A percentile compares a stretch with the other conserved stretches of the same genome.
Conservation (phyloP, 2,329 filamentous ascomycete genomes). For the Trichoderma cornu-damae region DNA sequence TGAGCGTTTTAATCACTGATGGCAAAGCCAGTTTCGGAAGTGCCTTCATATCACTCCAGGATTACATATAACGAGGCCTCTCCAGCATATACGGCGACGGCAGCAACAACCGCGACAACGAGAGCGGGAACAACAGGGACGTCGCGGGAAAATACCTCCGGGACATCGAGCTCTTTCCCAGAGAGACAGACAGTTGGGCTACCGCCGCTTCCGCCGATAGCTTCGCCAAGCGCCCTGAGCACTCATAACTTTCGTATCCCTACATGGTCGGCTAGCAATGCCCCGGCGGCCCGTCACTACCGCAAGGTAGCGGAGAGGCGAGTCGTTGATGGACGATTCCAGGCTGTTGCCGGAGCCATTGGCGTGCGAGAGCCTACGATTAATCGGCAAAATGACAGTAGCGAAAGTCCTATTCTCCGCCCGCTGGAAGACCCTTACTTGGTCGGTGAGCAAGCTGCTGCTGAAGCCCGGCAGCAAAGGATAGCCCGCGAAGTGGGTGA, state of each 20-base stretch:
- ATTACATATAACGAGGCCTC: constrained; percentile 42
- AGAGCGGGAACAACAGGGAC: not conserved
- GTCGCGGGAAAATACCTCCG: constrained; percentile 16
- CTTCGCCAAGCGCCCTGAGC: constrained; percentile 37
- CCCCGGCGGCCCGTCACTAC: constrained; percentile 55
- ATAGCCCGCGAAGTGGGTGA: constrained; percentile 52
- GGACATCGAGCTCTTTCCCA: constrained; percentile 26
- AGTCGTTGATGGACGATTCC: constrained; percentile 42
- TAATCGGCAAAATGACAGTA: constrained; percentile 3
- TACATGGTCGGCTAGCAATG: constrained; percentile 52
- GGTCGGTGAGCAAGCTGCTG: constrained; percentile 61
- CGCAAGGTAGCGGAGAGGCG: constrained; percentile 60
- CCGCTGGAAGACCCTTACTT: constrained; percentile 63
- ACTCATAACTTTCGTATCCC: constrained; percentile 53
- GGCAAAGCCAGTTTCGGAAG: constrained; percentile 50
- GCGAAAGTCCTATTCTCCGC: constrained; percentile 29
- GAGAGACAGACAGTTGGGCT: constrained; percentile 41
- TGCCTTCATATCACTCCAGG: constrained; percentile 58
- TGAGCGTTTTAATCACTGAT: not conserved
- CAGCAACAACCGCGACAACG: constrained; percentile 14
- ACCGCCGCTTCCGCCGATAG: constrained; percentile 44
- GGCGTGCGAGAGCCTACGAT: constrained; percentile 6
- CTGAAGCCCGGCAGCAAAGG: constrained; percentile 51
- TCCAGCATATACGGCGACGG: constrained; percentile 47
- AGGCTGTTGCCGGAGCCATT: constrained; percentile 25